Conservation (phyloP, 805 yeast species). For the Schizosaccharomyces japonicus region DNA sequence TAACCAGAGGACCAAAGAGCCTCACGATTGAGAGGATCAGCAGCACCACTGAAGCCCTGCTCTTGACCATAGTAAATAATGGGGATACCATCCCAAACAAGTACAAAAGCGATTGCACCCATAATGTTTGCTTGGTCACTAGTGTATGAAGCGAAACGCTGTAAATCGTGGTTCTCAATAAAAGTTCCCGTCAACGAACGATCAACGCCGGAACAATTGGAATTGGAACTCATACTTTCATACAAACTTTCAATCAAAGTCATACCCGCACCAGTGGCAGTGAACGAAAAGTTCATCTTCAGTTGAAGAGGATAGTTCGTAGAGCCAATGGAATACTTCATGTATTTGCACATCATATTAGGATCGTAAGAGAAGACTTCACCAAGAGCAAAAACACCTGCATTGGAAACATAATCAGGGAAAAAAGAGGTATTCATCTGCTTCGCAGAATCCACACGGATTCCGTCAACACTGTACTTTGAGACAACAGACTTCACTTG, state of each 20-base stretch:
- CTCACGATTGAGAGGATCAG: conserved; percentile 6
- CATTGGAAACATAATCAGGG: neutral
- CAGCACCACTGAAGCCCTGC: conserved; percentile 6
- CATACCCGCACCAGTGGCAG: neutral
- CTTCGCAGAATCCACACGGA: conserved; percentile 6
- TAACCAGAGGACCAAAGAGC: conserved; percentile 7
- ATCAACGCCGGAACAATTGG: neutral
- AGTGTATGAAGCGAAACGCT: conserved; percentile 5
- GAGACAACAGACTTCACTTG: neutral
- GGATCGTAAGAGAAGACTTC: conserved; percentile 5
- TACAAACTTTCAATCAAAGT: neutral
- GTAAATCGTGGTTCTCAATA: conserved; percentile 7
- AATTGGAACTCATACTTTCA: neutral
- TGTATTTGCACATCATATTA: conserved; percentile 3
- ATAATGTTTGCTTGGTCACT: neutral
- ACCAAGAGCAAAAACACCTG: conserved; percentile 5
- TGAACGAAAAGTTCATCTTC: neutral
- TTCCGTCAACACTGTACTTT: conserved; percentile 5
- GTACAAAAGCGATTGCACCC: conserved; percentile 1
- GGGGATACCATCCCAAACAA: conserved; percentile 7
- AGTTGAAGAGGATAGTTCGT: conserved; percentile 6
- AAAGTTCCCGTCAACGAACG: neutral
- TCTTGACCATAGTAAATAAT: conserved; percentile 7
- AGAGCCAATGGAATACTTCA: conserved; percentile 3
- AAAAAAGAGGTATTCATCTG: neutral